Evolutionary conservation across 2,329 filamentous ascomycete species (phyloP).

Genomic region (Pseudogymnoascus sp.): DNA sequence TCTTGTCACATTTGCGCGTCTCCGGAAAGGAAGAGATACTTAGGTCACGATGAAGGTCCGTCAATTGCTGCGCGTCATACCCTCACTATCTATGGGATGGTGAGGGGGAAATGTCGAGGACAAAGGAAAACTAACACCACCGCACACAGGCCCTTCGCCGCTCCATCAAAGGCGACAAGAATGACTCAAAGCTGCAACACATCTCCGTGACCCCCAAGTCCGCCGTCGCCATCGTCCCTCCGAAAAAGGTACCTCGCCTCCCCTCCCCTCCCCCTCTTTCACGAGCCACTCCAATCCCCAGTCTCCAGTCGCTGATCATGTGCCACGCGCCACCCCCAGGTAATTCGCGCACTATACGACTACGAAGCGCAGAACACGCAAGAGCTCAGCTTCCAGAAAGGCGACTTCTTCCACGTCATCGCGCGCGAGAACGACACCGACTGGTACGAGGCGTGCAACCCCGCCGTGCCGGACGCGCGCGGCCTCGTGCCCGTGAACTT

Average conservation of each 20-base stretch:
- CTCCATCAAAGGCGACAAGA: conserved; percentile 63
- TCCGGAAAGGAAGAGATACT: neutral
- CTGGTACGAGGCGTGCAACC: conserved; percentile 99
- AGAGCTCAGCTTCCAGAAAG: conserved; percentile 84
- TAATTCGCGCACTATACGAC: conserved; percentile 94
- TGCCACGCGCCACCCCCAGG: conserved; percentile 43
- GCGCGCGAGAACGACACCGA: conserved; percentile 87
- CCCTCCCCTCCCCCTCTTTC: neutral
- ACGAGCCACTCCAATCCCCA: neutral
- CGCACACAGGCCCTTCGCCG: conserved; percentile 49
- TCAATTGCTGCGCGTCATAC: neutral
- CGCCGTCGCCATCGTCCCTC: conserved; percentile 60
- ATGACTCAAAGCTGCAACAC: conserved; percentile 50
- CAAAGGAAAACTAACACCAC: neutral
- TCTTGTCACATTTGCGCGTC: neutral
- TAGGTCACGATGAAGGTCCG: neutral
- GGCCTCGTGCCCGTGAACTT: conserved; percentile 90
- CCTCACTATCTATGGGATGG: neutral
- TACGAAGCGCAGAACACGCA: conserved; percentile 70
- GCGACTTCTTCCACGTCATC: conserved; percentile 98
- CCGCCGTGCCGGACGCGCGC: conserved; percentile 73
- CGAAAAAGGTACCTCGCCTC: conserved; percentile 55
- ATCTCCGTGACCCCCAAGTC: conserved; percentile 63
- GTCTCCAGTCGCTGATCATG: neutral
- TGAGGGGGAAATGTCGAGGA: neutral